Conservation (phyloP, 768 basidiomycete genomes). For the Phaeotremella skinneri region DNA sequence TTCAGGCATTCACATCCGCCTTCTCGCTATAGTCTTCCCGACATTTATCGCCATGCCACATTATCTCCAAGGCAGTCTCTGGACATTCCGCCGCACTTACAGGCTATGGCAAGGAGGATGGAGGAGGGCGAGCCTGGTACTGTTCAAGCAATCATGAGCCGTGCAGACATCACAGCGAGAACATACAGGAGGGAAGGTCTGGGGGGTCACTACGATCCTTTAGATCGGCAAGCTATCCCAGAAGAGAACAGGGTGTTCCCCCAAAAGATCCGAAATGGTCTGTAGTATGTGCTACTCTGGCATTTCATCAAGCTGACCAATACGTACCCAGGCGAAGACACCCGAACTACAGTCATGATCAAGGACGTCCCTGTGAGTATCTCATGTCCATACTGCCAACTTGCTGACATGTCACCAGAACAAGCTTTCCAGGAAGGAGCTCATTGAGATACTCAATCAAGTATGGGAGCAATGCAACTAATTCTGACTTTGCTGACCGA, state of each 20-base stretch:
- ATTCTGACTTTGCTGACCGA: not conserved
- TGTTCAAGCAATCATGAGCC: constrained; percentile 20
- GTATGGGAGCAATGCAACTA: constrained; percentile 21
- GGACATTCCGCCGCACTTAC: constrained; percentile 16
- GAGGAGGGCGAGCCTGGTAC: constrained; percentile 24
- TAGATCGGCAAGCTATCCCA: constrained; percentile 27
- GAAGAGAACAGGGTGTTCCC: constrained; percentile 37
- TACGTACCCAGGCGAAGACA: constrained; percentile 34
- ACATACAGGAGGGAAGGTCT: constrained; percentile 21
- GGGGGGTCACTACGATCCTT: constrained; percentile 22
- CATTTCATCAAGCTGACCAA: not conserved
- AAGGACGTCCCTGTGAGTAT: constrained; percentile 49
- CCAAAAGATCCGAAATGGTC: constrained; percentile 36
- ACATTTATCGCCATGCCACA: not conserved
- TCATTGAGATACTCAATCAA: constrained; percentile 44
- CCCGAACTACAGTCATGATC: constrained; percentile 49
- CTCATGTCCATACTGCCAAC: not conserved
- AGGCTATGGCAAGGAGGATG: constrained; percentile 18
- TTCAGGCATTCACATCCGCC: too few relatives aligned
- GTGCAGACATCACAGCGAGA: constrained; percentile 16
- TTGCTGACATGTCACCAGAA: constrained; percentile 28
- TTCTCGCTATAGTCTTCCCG: too few relatives aligned
- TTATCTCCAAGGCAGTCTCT: not conserved
- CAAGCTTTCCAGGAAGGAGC: constrained; percentile 47
- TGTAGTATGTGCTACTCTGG: constrained; percentile 7